Percentiles rank a stretch among this genome's conserved stretches.
Evolutionary conservation across 768 basidiomycete species (phyloP).

Genomic region (Xerocomellus dryophilus): DNA sequence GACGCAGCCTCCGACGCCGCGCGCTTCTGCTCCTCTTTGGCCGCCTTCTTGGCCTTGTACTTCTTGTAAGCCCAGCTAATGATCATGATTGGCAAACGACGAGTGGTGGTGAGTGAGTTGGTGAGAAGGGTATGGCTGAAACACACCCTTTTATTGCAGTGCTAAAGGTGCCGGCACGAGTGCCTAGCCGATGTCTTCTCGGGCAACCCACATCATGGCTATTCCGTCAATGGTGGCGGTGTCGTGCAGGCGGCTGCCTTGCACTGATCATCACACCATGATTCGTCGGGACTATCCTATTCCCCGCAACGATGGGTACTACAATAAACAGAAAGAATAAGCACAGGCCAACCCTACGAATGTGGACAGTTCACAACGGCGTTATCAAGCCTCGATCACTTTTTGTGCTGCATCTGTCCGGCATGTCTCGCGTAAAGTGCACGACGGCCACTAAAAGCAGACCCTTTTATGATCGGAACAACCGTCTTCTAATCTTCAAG

Average conservation of each 20-base stretch:
- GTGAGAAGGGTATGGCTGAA: not conserved
- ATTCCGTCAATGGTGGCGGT: not conserved
- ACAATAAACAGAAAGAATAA: not conserved
- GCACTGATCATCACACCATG: not conserved
- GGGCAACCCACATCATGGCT: not conserved
- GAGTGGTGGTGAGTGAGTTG: not conserved
- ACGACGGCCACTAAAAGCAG: too few relatives aligned
- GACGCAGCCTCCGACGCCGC: not conserved
- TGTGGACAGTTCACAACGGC: not conserved
- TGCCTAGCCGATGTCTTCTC: not conserved
- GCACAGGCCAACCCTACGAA: not conserved
- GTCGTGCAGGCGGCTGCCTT: not conserved
- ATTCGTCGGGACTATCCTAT: not conserved
- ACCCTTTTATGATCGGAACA: too few relatives aligned
- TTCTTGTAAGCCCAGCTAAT: conserved; percentile 20
- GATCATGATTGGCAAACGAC: conserved; percentile 8
- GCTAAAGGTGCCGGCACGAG: not conserved
- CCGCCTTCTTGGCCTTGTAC: conserved; percentile 25
- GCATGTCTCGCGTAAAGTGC: too few relatives aligned
- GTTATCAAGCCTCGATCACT: not conserved
- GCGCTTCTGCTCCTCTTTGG: conserved; percentile 15
- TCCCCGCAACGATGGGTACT: not conserved
- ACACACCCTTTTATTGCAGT: conserved; percentile 7
- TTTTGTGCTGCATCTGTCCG: too few relatives aligned
- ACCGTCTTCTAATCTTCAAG: too few relatives aligned